Evolutionary conservation across 2,329 filamentous ascomycete genomes (phyloP), one percentile per base, ranked within the genome.

Genomic region (Pyrenochaeta sp.): DNA sequence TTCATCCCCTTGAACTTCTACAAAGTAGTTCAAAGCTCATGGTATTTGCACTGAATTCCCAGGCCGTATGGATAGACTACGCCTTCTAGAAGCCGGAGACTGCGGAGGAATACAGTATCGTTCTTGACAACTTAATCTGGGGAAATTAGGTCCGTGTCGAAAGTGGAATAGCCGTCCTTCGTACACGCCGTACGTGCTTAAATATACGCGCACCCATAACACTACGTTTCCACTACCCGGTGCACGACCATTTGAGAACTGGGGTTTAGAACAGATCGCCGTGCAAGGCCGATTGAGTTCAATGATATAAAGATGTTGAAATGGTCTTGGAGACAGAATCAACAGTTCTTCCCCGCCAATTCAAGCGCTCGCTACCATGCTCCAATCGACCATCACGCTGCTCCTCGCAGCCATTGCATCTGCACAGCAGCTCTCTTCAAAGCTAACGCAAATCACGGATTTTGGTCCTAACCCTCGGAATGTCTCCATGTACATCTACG

Each of bases 51-150:
- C 32, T 13, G 22, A 25, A 25, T 28, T 50, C 24, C 15, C 10
- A 2, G n/a, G 24, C 3, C 19, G 7, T 15, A 22, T 24, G 12
- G 9, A 36, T 9, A 12, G 19, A 19, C 28, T 10, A 42, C 3
- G 15, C 36, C 15, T 39, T 39, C 36, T 19, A 36, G 32, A 36
- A 36, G 32, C 32, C 19, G 22, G 22, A 43, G 24, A 2, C 24
- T 55, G 46, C 53, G 53, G 53, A 56, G 53, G 37, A 42, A 46
- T 40, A 13, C 13, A 37, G 8, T 22, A 56, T 79, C 27, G 50
- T 79, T 69, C n/a, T 83, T 82, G 69, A 86, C 86, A 66, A 71
- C 72, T 68, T 87, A 84, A 60, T 56, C 15, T 56, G 25, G 7
- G 36, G 39, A 42, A 24, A 28, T 27, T 30, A 13, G 19, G 28